phyloP scores from a whole-genome alignment of 2,329 filamentous ascomycete species.

The Ceratocystis ficicola region DNA sequence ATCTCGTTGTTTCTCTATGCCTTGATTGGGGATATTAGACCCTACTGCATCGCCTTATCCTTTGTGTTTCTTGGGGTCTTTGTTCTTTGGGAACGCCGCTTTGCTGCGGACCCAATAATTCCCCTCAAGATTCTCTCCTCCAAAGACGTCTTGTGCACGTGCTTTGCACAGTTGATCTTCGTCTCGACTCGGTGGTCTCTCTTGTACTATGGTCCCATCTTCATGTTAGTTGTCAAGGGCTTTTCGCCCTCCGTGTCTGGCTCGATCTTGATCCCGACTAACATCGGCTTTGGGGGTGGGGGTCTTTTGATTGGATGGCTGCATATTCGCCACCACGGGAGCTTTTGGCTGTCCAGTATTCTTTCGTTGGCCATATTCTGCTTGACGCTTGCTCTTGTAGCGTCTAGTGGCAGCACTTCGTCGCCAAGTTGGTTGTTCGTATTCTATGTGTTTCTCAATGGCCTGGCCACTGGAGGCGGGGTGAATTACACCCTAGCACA shows the following conservation, averaged over 20 bases:
- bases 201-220: constrained; percentile 70
- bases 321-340: constrained; percentile 60
- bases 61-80: constrained; percentile 41
- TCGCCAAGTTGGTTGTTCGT: constrained; percentile 45
- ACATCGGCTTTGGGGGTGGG: constrained; percentile 63
- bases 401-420: constrained; percentile 40
- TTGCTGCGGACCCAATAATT: constrained; percentile 60
- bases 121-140: constrained; percentile 58
- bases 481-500: constrained; percentile 77
- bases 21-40: constrained; percentile 51
- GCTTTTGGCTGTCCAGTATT: constrained; percentile 57
- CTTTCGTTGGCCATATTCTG: constrained; percentile 51
- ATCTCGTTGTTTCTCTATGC: constrained; percentile 63
- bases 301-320: constrained; percentile 61
- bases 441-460: constrained; percentile 53
- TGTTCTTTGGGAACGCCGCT: constrained; percentile 48
- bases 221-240: constrained; percentile 61
- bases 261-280: constrained; percentile 67
- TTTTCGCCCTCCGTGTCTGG: constrained; percentile 60
- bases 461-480: constrained; percentile 57
- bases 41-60: constrained; percentile 49
- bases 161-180: constrained; percentile 59
- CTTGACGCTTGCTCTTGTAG: constrained; percentile 45
- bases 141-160: constrained; percentile 59
- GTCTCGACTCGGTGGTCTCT: constrained; percentile 74